Conservation (phyloP, 169 alveolate species). For the Eimeria maxima region DNA sequence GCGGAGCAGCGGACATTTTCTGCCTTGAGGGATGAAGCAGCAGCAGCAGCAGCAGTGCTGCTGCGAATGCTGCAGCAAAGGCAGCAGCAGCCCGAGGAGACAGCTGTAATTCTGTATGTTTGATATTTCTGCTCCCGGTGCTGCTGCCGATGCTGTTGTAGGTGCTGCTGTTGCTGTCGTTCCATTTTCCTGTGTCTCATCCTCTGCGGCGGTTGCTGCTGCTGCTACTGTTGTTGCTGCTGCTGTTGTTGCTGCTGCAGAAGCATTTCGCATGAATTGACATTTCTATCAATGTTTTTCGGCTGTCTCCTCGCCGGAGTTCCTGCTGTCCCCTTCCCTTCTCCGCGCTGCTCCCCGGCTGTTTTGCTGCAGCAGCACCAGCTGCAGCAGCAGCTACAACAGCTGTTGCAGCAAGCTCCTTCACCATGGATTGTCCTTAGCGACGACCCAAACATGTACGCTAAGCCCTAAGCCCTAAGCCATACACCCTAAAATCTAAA, state of each 20-base stretch:
- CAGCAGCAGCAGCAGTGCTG: constrained; percentile 38
- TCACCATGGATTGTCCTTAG: constrained; percentile 19
- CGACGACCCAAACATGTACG: neutral
- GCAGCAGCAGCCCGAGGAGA: constrained; percentile 15
- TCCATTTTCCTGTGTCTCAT: neutral
- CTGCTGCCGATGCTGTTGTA: neutral
- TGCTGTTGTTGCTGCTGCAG: constrained; percentile 7
- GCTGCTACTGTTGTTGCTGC: constrained; percentile 31
- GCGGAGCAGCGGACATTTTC: constrained; percentile 15
- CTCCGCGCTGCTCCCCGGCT: neutral
- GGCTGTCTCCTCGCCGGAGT: constrained; percentile 52
- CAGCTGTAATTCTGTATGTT: constrained; percentile 28
- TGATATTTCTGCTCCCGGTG: neutral
- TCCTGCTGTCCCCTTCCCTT: constrained; percentile 48
- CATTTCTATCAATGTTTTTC: constrained; percentile 1
- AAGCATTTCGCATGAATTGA: neutral
- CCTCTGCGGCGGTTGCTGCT: neutral
- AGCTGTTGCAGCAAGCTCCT: constrained; percentile 36
- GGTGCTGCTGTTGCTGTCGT: neutral
- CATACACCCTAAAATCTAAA: too few species aligned
- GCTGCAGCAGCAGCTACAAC: constrained; percentile 57
- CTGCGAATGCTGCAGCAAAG: constrained; percentile 35
- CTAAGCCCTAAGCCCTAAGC: constrained; percentile 1
- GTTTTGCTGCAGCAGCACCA: constrained; percentile 8
- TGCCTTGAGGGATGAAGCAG: constrained; percentile 21